Evolutionary conservation across 2,329 filamentous ascomycete genomes (phyloP), one percentile per base, ranked within the genome.

Genomic region (Achaetomium macrosporum): DNA sequence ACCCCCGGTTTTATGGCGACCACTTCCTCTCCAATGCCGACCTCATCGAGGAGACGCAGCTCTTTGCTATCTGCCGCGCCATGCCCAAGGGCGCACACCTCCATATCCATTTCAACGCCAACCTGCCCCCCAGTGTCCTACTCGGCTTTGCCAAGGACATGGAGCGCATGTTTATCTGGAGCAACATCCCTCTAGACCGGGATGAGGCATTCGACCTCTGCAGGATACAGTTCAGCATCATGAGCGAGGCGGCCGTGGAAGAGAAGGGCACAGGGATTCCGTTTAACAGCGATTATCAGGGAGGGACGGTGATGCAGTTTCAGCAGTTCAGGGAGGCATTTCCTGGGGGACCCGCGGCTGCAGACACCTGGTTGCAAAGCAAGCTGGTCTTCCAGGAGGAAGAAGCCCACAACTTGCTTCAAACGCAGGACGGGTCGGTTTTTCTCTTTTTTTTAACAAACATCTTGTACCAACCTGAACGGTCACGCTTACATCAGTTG

Each of bases 21-120:
- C 81, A 83, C 64, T 85, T 82, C 62, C 68, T 84, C 20, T 73
- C 75, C 47, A 83, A 83, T 60, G 65, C 72, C 42, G 66, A 75
- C 49, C 66, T 80, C 39, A 80, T 85, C 59, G 67, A 76, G 36
- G 48, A 73, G 43, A 87, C 85, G 9, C 67, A 71, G 41, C 63
- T 90, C 13, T 81, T 83, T 59, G 59, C 72, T 29, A 75, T 85
- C 25, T 78, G 82, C 6, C 71, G 70, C 31, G 64, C 66, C 52
- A 78, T 87, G 73, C 87, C 87, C 40, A 90, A 90, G 66, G 87
- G 85, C 2, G 78, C 78, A 0, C 83, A 90, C 64, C 72, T 90
- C 20, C 87, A 90, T 66, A 78, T 89, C 20, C 87, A 90, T 66
- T 90, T 88, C 73, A 90, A 90, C 65, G 78, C 86, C n/a, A 87